Percentiles rank a stretch among this genome's conserved stretches.
These are phyloP conservation scores for Rhododendron molle DNA, from an alignment of 148 eudicot species.

Conservation along the genomic window DNA sequence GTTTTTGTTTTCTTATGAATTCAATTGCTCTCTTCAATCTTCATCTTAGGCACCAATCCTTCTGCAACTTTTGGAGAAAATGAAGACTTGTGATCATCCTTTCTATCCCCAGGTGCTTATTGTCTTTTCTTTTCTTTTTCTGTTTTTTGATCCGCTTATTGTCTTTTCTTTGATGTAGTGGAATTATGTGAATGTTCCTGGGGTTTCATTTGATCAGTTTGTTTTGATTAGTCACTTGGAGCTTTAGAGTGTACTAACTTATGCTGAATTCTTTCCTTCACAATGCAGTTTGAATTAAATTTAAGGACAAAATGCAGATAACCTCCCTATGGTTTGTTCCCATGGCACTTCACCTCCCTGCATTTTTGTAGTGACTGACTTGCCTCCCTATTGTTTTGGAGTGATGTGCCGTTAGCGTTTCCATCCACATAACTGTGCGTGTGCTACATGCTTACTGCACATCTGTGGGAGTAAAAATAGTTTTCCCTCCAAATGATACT, in stretches of 20 bases:
- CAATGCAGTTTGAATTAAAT: neutral
- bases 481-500: neutral
- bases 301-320: neutral
- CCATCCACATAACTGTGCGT: neutral
- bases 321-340: neutral
- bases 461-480: neutral
- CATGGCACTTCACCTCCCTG: neutral
- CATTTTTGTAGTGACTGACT: neutral
- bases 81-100: slow-evolving; percentile 59
- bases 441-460: neutral
- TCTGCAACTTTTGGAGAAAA: slow-evolving; percentile 66
- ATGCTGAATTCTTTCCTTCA: neutral
- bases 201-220: neutral
- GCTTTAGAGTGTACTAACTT: neutral
- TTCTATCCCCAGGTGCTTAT: slow-evolving; percentile 78
- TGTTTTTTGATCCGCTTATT: neutral
- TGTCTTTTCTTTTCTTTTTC: neutral
- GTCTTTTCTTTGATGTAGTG: neutral
- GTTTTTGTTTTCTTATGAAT: slow-evolving; percentile 6
- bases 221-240: neutral
- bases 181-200: neutral
- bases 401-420: neutral
- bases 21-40: neutral
- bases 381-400: neutral
- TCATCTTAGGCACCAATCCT: slow-evolving; percentile 69